Evolutionary conservation across 1,139 yeast species (phyloP).

Genomic region (Suhomyces anneliseae): DNA sequence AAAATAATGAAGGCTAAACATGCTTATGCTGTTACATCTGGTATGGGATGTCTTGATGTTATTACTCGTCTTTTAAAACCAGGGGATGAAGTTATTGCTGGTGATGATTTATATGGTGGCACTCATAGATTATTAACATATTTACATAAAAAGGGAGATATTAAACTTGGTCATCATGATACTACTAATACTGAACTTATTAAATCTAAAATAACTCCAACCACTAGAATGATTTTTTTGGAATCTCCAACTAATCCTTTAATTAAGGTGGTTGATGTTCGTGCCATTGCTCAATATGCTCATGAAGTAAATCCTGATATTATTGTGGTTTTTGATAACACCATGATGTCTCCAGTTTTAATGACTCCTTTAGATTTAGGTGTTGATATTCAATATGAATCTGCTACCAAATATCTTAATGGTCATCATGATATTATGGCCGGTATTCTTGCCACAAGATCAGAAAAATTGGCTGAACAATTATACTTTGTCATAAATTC

Average conservation of each 20-base stretch:
- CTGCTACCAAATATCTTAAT: constrained; percentile 87
- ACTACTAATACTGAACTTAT: constrained; percentile 71
- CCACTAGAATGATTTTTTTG: constrained; percentile 72
- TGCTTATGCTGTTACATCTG: constrained; percentile 81
- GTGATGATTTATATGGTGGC: constrained; percentile 92
- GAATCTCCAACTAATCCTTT: constrained; percentile 94
- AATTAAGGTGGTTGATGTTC: constrained; percentile 81
- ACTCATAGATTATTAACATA: constrained; percentile 82
- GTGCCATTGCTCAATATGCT: constrained; percentile 61
- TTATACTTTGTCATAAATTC: constrained; percentile 80
- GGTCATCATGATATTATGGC: constrained; percentile 98
- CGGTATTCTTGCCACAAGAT: constrained; percentile 77
- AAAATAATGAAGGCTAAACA: constrained; percentile 72
- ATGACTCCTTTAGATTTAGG: constrained; percentile 85
- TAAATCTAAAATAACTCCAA: constrained; percentile 47
- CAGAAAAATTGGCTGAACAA: constrained; percentile 61
- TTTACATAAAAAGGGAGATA: constrained; percentile 63
- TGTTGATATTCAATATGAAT: constrained; percentile 88
- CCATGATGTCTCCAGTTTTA: constrained; percentile 91
- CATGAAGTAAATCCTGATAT: constrained; percentile 67
- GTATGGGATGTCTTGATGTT: constrained; percentile 91
- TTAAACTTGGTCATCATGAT: constrained; percentile 74
- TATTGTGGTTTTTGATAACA: constrained; percentile 84
- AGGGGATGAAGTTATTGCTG: constrained; percentile 86
- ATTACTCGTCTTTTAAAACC: constrained; percentile 70